Evolutionary conservation across 108 stramenopile species (phyloP).

Genomic region (Ochromonas danica): DNA sequence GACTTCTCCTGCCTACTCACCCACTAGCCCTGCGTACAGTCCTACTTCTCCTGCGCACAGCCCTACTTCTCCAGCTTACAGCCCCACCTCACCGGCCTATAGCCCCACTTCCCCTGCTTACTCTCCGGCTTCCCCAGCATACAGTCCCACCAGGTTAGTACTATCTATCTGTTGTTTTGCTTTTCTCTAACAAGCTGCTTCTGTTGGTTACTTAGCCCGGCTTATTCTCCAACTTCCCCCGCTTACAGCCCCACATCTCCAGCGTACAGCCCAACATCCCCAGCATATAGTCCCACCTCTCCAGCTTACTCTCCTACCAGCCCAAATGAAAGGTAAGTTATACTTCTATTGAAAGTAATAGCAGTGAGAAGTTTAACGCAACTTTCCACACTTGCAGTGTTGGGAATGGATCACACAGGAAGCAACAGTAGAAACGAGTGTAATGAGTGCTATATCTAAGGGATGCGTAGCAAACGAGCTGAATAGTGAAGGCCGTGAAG

Average conservation of each 20-base stretch:
- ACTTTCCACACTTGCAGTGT: too few relatives aligned
- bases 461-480: too few relatives aligned
- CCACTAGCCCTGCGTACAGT: background rate
- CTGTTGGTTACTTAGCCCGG: slow-evolving; percentile 18
- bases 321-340: background rate
- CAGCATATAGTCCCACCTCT: slow-evolving; percentile 63
- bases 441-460: too few relatives aligned
- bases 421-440: too few relatives aligned
- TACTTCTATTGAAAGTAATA: too few relatives aligned
- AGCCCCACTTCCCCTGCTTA: slow-evolving; percentile 28
- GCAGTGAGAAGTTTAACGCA: too few relatives aligned
- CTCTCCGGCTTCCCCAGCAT: slow-evolving; percentile 46
- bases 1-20: slow-evolving; percentile 50
- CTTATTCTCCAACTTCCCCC: slow-evolving; percentile 46
- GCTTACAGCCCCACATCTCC: slow-evolving; percentile 59
- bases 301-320: slow-evolving; percentile 76
- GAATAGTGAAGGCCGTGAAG: too few relatives aligned
- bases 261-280: slow-evolving; percentile 47
- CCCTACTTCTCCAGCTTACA: slow-evolving; percentile 31
- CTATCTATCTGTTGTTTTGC: slow-evolving; percentile 35
- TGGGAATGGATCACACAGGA: too few relatives aligned
- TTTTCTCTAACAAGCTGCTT: background rate
- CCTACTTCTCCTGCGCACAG: background rate
- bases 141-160: slow-evolving; percentile 41
- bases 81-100: slow-evolving; percentile 36